These are phyloP conservation scores for Zanthoxylum bungeanum DNA, from an alignment of 345 rosid genomes.

Conservation along the genomic window DNA sequence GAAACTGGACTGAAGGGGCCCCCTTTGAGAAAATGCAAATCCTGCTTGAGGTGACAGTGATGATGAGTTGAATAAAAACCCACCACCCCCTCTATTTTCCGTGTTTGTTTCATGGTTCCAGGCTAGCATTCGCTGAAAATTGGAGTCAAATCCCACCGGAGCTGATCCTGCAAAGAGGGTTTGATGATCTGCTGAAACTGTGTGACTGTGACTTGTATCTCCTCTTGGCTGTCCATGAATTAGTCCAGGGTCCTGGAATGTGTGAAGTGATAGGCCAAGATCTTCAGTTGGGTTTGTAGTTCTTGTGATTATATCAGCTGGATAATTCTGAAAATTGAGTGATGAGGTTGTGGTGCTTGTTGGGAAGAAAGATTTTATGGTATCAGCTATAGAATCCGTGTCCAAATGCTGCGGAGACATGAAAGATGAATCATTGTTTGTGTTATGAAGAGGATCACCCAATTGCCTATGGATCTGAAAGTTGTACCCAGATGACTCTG, in stretches of 20 bases:
- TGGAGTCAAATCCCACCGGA: slow-evolving; percentile 26
- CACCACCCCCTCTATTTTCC: slow-evolving; percentile 36
- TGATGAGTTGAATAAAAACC: too few species aligned
- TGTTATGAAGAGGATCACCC: slow-evolving; percentile 22
- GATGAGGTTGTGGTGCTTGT: slow-evolving; percentile 44
- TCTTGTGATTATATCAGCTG: slow-evolving; percentile 50
- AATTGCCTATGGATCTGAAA: slow-evolving; percentile 42
- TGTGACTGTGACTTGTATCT: slow-evolving; percentile 25
- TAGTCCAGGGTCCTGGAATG: slow-evolving; percentile 34
- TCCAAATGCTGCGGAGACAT: slow-evolving; percentile 30
- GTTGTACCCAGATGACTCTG: slow-evolving; percentile 40
- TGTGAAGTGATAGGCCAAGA: slow-evolving; percentile 65
- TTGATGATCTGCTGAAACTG: slow-evolving; percentile 23
- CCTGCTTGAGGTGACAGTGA: slow-evolving; percentile 34
- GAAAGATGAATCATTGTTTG: slow-evolving; percentile 36
- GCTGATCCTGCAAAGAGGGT: slow-evolving; percentile 27
- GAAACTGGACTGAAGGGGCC: slow-evolving; percentile 90
- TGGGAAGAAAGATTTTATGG: slow-evolving; percentile 70
- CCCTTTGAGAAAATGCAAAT: slow-evolving; percentile 51
- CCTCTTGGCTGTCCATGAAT: too few species aligned
- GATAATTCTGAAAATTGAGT: slow-evolving; percentile 57
- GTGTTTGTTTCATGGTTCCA: slow-evolving; percentile 40
- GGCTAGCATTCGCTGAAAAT: slow-evolving; percentile 50
- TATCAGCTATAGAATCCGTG: slow-evolving; percentile 37
- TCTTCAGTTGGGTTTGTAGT: slow-evolving; percentile 41